Evolutionary conservation across 108 stramenopile species (phyloP).

Genomic region (Fistulifera pelliculosa): DNA sequence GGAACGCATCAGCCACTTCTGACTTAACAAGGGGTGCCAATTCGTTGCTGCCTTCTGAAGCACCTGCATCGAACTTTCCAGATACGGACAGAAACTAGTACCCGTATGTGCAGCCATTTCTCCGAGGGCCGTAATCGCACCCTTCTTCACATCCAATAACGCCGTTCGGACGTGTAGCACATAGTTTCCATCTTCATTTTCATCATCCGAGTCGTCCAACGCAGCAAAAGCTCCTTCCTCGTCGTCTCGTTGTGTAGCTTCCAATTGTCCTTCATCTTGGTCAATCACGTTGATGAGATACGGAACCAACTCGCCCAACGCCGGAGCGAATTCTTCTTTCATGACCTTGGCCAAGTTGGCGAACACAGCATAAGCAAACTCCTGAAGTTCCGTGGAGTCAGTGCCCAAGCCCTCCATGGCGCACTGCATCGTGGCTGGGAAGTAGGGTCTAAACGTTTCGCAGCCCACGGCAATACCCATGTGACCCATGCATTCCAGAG

Average conservation of each 20-base stretch:
- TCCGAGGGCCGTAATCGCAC: slow-evolving; percentile 92
- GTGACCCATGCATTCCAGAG: slow-evolving; percentile 99
- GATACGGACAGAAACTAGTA: slow-evolving; percentile 70
- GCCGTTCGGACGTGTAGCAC: slow-evolving; percentile 89
- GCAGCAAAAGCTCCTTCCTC: slow-evolving; percentile 32
- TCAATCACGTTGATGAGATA: slow-evolving; percentile 81
- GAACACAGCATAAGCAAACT: slow-evolving; percentile 94
- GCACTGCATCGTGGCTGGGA: slow-evolving; percentile 83
- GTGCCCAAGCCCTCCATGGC: slow-evolving; percentile 76
- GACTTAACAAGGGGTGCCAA: slow-evolving; percentile 90
- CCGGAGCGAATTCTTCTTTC: slow-evolving; percentile 91
- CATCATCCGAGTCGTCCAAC: slow-evolving; percentile 87
- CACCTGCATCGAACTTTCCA: slow-evolving; percentile 69
- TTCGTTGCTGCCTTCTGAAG: slow-evolving; percentile 70
- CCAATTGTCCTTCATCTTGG: slow-evolving; percentile 72
- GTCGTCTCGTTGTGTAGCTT: slow-evolving; percentile 52
- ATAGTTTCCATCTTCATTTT: slow-evolving; percentile 65
- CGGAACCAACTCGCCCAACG: slow-evolving; percentile 83
- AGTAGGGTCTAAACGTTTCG: slow-evolving; percentile 92
- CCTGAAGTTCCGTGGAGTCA: slow-evolving; percentile 87
- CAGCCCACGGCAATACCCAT: slow-evolving; percentile 95
- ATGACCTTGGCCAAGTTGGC: slow-evolving; percentile 95
- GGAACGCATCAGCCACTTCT: slow-evolving; percentile 73
- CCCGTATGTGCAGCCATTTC: slow-evolving; percentile 92
- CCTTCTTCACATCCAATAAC: slow-evolving; percentile 91